phyloP scores from a whole-genome alignment of 768 basidiomycete genomes.

The Tricholoma furcatifolium region DNA sequence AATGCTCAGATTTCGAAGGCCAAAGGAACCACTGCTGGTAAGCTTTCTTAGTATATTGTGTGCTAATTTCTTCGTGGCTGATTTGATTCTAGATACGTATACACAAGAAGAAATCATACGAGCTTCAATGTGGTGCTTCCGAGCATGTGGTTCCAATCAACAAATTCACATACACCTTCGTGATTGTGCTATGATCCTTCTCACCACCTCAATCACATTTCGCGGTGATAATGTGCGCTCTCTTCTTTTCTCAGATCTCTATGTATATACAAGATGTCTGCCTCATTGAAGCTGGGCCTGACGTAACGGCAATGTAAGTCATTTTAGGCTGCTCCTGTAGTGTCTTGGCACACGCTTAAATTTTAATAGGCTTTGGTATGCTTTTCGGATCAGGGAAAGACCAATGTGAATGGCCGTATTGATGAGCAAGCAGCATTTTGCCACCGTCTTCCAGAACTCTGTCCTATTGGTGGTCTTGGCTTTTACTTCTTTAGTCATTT shows the following conservation, averaged over 20 bases:
- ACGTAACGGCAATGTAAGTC: no score
- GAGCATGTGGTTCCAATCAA: no score
- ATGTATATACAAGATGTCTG: conserved; percentile 12
- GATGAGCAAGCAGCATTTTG: conserved; percentile 3
- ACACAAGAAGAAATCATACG: conserved; percentile 20
- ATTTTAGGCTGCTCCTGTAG: not conserved
- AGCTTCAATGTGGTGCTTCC: conserved; percentile 19
- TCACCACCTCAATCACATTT: conserved; percentile 26
- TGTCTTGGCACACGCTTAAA: not conserved
- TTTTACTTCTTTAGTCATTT: no score
- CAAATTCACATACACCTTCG: no score
- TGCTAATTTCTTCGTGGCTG: not conserved
- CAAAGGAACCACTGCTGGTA: conserved; percentile 14
- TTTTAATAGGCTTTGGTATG: no score
- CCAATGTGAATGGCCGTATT: no score
- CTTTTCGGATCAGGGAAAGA: no score
- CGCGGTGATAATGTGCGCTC: conserved; percentile 28
- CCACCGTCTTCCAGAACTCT: not conserved
- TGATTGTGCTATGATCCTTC: no score
- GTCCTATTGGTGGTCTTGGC: no score
- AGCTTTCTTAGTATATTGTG: not conserved
- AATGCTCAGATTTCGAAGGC: not conserved
- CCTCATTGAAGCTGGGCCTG: not conserved
- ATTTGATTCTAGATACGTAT: conserved; percentile 22
- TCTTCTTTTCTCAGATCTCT: no score